Evolutionary conservation across 768 basidiomycete species (phyloP).

Genomic region (Trametes meyenii): DNA sequence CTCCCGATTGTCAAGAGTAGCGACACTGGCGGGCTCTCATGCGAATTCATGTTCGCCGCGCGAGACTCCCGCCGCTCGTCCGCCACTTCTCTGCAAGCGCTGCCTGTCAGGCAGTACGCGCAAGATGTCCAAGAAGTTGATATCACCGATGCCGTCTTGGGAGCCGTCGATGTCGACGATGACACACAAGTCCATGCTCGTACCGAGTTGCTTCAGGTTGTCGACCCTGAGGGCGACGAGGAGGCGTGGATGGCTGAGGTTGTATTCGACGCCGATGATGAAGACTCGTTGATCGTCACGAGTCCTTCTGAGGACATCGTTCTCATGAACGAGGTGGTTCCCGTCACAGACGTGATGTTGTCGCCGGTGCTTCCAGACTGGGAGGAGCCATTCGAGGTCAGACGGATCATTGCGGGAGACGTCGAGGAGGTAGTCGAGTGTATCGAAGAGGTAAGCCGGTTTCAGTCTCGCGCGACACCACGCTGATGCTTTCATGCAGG

Average conservation of each 20-base stretch:
- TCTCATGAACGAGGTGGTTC: neutral
- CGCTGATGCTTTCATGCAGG: too few relatives aligned
- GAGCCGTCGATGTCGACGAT: neutral
- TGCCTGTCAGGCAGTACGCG: neutral
- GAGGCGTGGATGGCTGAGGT: neutral
- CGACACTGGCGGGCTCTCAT: slow-evolving; percentile 4
- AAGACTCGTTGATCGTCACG: neutral
- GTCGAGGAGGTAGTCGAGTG: neutral
- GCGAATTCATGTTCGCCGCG: slow-evolving; percentile 11
- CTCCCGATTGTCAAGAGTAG: slow-evolving; percentile 7
- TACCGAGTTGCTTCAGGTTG: neutral
- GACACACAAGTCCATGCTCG: neutral
- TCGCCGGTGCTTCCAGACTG: neutral
- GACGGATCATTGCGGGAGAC: neutral
- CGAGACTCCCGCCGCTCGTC: neutral
- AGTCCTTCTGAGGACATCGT: slow-evolving; percentile 7
- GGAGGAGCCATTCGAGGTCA: neutral
- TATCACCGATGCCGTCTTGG: neutral
- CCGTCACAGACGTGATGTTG: neutral
- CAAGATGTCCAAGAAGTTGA: neutral
- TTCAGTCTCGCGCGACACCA: too few relatives aligned
- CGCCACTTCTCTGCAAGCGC: neutral
- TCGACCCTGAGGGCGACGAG: neutral
- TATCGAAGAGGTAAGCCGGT: neutral
- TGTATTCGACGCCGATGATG: neutral